phyloP scores from a whole-genome alignment of 805 yeast species.

The Starmera pachycereana region DNA sequence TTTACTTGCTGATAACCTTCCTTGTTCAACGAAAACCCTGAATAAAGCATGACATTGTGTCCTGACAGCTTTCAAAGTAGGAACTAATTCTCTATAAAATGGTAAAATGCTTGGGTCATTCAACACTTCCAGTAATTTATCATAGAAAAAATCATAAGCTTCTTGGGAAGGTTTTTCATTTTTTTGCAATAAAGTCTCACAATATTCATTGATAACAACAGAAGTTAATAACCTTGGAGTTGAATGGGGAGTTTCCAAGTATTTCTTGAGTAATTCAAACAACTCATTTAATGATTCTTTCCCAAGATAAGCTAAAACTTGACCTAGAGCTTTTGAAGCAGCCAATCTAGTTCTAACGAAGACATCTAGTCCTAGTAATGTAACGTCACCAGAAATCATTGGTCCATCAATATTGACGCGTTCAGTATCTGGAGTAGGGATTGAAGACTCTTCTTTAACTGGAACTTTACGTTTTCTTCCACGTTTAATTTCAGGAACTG shows the following conservation, averaged over 20 bases:
- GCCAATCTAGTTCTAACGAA: conserved; percentile 67
- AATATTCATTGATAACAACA: conserved; percentile 61
- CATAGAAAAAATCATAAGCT: conserved; percentile 19
- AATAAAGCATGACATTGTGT: conserved; percentile 80
- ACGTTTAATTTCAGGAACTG: conserved; percentile 15
- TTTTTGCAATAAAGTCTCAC: conserved; percentile 20
- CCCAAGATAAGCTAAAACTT: conserved; percentile 40
- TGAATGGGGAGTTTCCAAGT: conserved; percentile 27
- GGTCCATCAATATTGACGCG: conserved; percentile 89
- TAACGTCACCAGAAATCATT: conserved; percentile 81
- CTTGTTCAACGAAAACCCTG: conserved; percentile 66
- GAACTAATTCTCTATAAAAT: conserved; percentile 73
- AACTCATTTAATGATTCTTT: conserved; percentile 29
- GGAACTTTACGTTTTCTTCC: conserved; percentile 39
- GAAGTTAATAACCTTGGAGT: conserved; percentile 72
- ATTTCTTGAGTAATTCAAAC: conserved; percentile 22
- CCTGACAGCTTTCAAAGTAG: conserved; percentile 74
- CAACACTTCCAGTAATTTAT: conserved; percentile 25
- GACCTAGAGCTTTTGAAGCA: conserved; percentile 71
- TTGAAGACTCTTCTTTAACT: conserved; percentile 19
- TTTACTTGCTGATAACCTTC: conserved; percentile 58
- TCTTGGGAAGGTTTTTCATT: conserved; percentile 13
- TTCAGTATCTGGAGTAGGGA: conserved; percentile 46
- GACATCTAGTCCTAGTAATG: conserved; percentile 67
- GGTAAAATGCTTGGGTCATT: conserved; percentile 36